phyloP scores from a whole-genome alignment of 2,329 filamentous ascomycete species.

The Onygenales sp. region DNA sequence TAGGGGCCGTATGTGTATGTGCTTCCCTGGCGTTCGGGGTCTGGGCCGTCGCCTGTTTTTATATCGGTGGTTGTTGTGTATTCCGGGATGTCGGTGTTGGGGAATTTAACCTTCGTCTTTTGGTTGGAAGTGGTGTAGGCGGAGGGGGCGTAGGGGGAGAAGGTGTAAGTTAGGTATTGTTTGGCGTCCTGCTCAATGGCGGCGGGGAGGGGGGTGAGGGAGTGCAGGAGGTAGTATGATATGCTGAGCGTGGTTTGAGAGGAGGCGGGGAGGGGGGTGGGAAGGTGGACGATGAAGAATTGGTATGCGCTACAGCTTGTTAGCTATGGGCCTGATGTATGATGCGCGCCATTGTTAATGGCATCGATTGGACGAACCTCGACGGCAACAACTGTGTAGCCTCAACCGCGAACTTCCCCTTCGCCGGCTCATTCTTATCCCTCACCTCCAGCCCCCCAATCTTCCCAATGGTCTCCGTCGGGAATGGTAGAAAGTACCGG shows the following conservation, averaged over 20 bases:
- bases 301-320: constrained; percentile 51
- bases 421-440: constrained; percentile 72
- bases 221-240: constrained; percentile 68
- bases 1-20: constrained; percentile 90
- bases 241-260: constrained; percentile 80
- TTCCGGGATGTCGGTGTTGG: constrained; percentile 67
- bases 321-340: neutral
- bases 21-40: constrained; percentile 73
- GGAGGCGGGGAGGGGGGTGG: constrained; percentile 63
- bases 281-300: constrained; percentile 77
- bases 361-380: constrained; percentile 46
- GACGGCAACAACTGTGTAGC: constrained; percentile 44
- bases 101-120: constrained; percentile 93
- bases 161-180: constrained; percentile 78
- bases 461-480: constrained; percentile 61
- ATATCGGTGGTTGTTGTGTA: constrained; percentile 62
- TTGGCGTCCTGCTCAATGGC: constrained; percentile 73
- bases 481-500: constrained; percentile 88
- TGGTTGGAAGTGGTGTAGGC: constrained; percentile 83
- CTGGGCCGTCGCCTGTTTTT: constrained; percentile 49
- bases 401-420: constrained; percentile 59
- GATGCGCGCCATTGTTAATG: no score
- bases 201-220: constrained; percentile 71
- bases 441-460: constrained; percentile 83
- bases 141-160: constrained; percentile 76